Evolutionary conservation across 208 protist genomes (phyloP).

Genomic region (Wallacemonas sp.): DNA sequence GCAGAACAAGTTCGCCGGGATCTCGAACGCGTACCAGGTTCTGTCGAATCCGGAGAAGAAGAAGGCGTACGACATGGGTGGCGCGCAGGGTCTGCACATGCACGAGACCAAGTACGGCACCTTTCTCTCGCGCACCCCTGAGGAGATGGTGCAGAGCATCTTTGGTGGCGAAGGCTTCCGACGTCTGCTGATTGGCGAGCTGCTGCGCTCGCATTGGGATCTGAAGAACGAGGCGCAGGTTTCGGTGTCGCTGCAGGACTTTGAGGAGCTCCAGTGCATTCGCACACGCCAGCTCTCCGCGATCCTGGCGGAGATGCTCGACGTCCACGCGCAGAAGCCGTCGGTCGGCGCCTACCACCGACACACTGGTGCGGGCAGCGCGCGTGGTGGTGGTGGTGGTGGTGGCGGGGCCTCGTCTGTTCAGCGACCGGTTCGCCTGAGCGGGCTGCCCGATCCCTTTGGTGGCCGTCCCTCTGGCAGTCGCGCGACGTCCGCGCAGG

Average conservation of each 20-base stretch:
- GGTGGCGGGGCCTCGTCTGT: not conserved
- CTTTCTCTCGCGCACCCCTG: constrained; percentile 77
- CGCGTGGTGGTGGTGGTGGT: not conserved
- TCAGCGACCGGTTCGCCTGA: constrained; percentile 15
- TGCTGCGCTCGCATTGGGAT: constrained; percentile 81
- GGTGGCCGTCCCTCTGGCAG: not conserved
- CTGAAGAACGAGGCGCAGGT: constrained; percentile 83
- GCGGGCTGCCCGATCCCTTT: constrained; percentile 22
- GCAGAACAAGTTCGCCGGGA: constrained; percentile 71
- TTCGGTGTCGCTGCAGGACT: constrained; percentile 78
- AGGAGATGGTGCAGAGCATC: constrained; percentile 84
- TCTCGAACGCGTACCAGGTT: constrained; percentile 80
- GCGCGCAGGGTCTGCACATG: constrained; percentile 54
- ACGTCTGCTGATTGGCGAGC: constrained; percentile 56
- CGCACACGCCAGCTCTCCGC: constrained; percentile 67
- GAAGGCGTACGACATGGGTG: constrained; percentile 73
- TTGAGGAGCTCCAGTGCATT: constrained; percentile 84
- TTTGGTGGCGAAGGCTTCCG: constrained; percentile 82
- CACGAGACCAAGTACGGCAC: constrained; percentile 72
- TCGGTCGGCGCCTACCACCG: constrained; percentile 23
- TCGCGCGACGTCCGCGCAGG: not conserved
- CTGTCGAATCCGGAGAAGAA: constrained; percentile 88
- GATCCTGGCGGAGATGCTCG: constrained; percentile 68
- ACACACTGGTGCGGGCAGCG: not conserved
- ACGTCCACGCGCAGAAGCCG: constrained; percentile 70